Base-by-base conservation (phyloP, 495 filamentous ascomycete genomes). In the Saxophila tyrrhenica region DNA sequence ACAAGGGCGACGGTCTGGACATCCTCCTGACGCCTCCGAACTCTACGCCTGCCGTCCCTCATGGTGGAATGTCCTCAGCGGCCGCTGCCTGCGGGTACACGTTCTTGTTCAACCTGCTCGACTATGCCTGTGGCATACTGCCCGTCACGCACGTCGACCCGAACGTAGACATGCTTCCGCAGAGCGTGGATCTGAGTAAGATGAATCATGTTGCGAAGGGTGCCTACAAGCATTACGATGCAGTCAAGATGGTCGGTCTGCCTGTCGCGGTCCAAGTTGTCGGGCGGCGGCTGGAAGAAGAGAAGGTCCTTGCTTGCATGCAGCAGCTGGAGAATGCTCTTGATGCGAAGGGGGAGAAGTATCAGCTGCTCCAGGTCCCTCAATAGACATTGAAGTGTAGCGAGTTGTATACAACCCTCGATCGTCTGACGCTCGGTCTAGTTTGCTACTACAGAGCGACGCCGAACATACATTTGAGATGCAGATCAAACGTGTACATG, bases 71-170 rank as follows among this genome's bases (percentile, higher is more conserved):
- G 88, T 79, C 79, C 57, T 78, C 87, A 55, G 88, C 87, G 0
- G 86, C 95, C 39, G 84, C 82, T 51, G 86, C 82, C 39, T 98
- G 92, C 62, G 90, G 89, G 2, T 97, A 98, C 66, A 96, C 91
- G 0, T 95, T 98, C 65, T 71, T 98, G 51, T 98, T 91, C 75
- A 98, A 96, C 62, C 53, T 96, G 58, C 75, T 96, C 13, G 92
- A 98, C 67, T 96, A 96, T 67, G 79, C 86, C 0, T 78, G 79
- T 17, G 91, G 92, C 39, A 82, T 96, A 23, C 57, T 98, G 35
- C 91, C 92, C 0, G 81, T 97, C 2, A 92, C 87, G 0, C 84
- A 87, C 29, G 92, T 97, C 10, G 83, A 94, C 61, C 71, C 77
- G 29, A 67, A 61, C 1, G 67, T 80, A 8, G 91, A 98, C 62